Conservation (phyloP, 495 filamentous ascomycete genomes). For the Hyaloscypha hepaticicola region DNA sequence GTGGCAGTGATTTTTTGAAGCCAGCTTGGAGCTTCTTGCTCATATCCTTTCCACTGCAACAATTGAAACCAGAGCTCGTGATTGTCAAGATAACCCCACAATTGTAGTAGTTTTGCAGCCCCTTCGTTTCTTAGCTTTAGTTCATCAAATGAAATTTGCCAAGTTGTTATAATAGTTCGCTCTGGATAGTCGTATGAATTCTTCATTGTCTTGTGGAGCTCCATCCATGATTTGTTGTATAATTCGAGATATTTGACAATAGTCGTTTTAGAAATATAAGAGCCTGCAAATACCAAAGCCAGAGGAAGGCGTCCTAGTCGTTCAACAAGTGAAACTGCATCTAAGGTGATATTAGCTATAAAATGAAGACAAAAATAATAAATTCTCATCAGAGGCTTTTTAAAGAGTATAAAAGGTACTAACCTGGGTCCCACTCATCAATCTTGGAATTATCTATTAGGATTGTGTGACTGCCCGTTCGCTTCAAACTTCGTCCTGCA, state of each 20-base stretch:
- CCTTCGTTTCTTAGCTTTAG: slow-evolving; percentile 36
- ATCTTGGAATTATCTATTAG: slow-evolving; percentile 9
- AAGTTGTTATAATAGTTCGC: slow-evolving; percentile 41
- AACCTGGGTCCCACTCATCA: slow-evolving; percentile 28
- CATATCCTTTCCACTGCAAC: slow-evolving; percentile 24
- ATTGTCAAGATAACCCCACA: slow-evolving; percentile 50
- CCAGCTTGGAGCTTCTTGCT: slow-evolving; percentile 27
- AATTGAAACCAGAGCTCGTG: slow-evolving; percentile 53
- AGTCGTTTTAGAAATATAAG: slow-evolving; percentile 34
- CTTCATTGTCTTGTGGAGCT: slow-evolving; percentile 30
- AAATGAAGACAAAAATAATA: slow-evolving; percentile 5
- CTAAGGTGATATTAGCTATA: slow-evolving; percentile 20
- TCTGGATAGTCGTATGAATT: slow-evolving; percentile 31
- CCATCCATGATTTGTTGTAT: slow-evolving; percentile 35
- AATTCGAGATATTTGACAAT: slow-evolving; percentile 29
- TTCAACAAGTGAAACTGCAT: slow-evolving; percentile 32
- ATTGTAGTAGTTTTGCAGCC: slow-evolving; percentile 42
- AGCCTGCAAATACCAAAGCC: slow-evolving; percentile 37
- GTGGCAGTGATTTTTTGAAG: slow-evolving; percentile 32
- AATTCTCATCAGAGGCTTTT: not conserved
- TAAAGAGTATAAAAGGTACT: slow-evolving; percentile 14
- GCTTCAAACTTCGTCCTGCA: slow-evolving; percentile 22
- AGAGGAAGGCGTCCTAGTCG: slow-evolving; percentile 34
- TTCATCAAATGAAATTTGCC: slow-evolving; percentile 45
- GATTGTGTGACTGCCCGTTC: not conserved